Conservation (phyloP, 257 asterid species). For the Asclepias syriaca region DNA sequence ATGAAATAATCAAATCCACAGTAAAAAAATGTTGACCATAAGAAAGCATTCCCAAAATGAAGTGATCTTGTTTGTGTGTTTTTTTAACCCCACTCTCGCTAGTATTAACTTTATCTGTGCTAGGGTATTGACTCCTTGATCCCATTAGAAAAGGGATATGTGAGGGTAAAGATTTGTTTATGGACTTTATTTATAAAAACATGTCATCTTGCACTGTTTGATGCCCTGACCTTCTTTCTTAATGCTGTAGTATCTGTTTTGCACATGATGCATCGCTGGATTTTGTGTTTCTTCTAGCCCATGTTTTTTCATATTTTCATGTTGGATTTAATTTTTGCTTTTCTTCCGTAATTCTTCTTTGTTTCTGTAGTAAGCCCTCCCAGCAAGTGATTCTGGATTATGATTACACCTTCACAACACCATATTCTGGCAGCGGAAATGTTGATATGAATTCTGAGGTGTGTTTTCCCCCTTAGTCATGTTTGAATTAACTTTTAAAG, state of each 20-base stretch:
- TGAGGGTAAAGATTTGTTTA: background rate
- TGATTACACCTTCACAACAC: conserved; percentile 97
- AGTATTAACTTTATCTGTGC: background rate
- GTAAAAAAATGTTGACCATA: too few species aligned
- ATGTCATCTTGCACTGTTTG: background rate
- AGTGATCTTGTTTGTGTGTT: background rate
- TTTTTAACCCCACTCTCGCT: background rate
- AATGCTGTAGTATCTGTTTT: background rate
- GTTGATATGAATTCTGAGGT: conserved; percentile 60
- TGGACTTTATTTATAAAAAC: background rate
- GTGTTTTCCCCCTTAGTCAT: conserved; percentile 11
- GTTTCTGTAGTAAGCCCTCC: conserved; percentile 65
- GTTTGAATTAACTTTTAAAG: conserved; percentile 3
- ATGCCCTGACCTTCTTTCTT: background rate
- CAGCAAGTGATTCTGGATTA: conserved; percentile 88
- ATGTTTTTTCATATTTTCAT: background rate
- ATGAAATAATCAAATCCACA: too few species aligned
- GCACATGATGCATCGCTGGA: background rate
- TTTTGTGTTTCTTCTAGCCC: background rate
- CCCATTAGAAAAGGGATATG: background rate
- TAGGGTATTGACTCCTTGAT: background rate
- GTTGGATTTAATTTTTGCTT: background rate
- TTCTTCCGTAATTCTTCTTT: conserved; percentile 17
- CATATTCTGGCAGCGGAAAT: conserved; percentile 68
- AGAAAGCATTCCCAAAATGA: background rate